A percentile compares a stretch with the other conserved stretches of the same genome.
These are phyloP conservation scores for Fulvia fulva DNA, from an alignment of 2,329 filamentous ascomycete genomes.

Conservation along the genomic window DNA sequence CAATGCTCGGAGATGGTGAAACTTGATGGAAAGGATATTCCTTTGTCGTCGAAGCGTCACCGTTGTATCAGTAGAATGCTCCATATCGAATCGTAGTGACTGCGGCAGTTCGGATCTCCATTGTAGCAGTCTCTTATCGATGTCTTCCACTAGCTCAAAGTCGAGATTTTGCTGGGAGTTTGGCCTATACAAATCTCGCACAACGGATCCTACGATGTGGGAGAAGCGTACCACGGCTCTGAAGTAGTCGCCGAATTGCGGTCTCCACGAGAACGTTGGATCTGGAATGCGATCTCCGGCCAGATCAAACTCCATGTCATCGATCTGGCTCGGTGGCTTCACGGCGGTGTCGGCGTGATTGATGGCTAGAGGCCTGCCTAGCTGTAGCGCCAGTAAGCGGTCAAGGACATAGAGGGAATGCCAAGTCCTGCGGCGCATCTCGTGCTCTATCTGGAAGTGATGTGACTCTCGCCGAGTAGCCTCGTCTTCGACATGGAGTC, in stretches of 20 bases:
- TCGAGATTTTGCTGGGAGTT: conserved; percentile 1
- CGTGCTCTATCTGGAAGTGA: neutral
- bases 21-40: conserved; percentile 8
- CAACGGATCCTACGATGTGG: conserved; percentile 7
- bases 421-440: conserved; percentile 1
- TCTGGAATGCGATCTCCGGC: conserved; percentile 4
- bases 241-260: conserved; percentile 5
- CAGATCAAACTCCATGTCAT: conserved; percentile 9
- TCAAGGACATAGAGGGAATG: conserved; percentile 1
- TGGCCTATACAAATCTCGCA: conserved; percentile 11
- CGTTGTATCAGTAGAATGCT: neutral
- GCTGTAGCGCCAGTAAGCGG: neutral
- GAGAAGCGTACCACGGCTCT: neutral
- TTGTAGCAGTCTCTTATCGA: conserved; percentile 10
- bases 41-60: neutral
- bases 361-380: conserved; percentile 1
- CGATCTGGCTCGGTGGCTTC: neutral
- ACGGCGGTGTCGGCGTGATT: neutral
- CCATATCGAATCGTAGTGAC: conserved; percentile 12
- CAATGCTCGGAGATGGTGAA: conserved; percentile 9
- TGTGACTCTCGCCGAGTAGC: neutral
- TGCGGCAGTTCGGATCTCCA: conserved; percentile 9
- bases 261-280: neutral
- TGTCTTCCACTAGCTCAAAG: conserved; percentile 1
- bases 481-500: conserved; percentile 4